phyloP scores from a whole-genome alignment of 345 rosid species.

The Lepidium africanum region DNA sequence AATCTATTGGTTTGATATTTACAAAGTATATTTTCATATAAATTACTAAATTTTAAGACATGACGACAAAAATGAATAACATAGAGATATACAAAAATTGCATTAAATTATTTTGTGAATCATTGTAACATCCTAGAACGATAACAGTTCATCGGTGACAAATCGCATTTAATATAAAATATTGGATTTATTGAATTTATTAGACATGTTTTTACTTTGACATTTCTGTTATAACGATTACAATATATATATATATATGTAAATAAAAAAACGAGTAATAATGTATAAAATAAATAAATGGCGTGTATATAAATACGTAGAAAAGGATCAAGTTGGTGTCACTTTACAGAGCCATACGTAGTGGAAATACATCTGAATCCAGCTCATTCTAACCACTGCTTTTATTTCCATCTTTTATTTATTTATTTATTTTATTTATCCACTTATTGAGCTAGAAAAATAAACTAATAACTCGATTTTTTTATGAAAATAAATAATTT shows the following conservation, averaged over 20 bases:
- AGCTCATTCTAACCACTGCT: constrained; percentile 35
- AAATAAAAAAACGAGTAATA: background rate
- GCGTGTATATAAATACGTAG: constrained; percentile 15
- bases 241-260: too few species aligned
- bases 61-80: background rate
- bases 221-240: background rate
- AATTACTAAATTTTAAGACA: background rate
- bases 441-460: background rate
- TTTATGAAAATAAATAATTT: background rate
- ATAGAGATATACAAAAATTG: background rate
- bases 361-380: constrained; percentile 31
- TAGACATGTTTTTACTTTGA: background rate
- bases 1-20: too few species aligned
- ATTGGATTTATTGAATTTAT: background rate
- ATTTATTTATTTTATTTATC: background rate
- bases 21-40: background rate
- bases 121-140: constrained; percentile 20
- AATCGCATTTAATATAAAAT: background rate
- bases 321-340: constrained; percentile 24
- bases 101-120: background rate
- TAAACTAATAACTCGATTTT: background rate
- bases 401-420: background rate
- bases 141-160: constrained; percentile 1
- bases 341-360: constrained; percentile 32
- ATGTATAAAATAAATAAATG: background rate